phyloP scores from a whole-genome alignment of 116 monocot species.

The Phalaenopsis hybrid region DNA sequence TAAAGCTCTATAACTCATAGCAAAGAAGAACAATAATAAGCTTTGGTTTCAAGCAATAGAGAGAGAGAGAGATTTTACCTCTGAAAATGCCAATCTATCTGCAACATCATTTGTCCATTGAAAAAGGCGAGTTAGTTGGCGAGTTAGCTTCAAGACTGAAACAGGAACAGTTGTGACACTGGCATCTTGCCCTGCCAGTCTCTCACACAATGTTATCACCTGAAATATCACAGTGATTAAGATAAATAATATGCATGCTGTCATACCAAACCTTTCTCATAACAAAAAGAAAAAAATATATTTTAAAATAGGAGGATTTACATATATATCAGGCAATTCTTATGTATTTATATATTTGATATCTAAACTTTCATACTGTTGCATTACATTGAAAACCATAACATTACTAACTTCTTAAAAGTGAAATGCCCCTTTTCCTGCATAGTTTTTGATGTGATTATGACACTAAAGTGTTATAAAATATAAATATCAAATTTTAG shows the following conservation, averaged over 20 bases:
- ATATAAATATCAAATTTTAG: too few relatives aligned
- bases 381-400: too few relatives aligned
- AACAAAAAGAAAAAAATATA: too few relatives aligned
- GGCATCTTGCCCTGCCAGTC: conserved; percentile 96
- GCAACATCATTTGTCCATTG: conserved; percentile 89
- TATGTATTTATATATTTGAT: too few relatives aligned
- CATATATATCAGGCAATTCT: too few relatives aligned
- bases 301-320: too few relatives aligned
- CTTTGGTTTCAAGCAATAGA: neutral
- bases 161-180: conserved; percentile 97
- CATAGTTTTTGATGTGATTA: too few relatives aligned
- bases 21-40: neutral
- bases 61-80: conserved; percentile 37
- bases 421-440: too few relatives aligned
- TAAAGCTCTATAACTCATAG: neutral
- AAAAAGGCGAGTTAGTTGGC: conserved; percentile 67
- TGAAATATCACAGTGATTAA: conserved; percentile 15
- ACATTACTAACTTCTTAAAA: too few relatives aligned
- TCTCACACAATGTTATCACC: conserved; percentile 95
- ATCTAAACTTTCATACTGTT: too few relatives aligned
- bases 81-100: conserved; percentile 90
- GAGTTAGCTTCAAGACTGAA: conserved; percentile 77
- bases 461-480: too few relatives aligned
- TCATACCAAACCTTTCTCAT: too few relatives aligned
- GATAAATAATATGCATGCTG: neutral